Evolutionary conservation across 345 rosid genomes (phyloP), one percentile per base, ranked within the genome.

Genomic region (Pistacia vera): DNA sequence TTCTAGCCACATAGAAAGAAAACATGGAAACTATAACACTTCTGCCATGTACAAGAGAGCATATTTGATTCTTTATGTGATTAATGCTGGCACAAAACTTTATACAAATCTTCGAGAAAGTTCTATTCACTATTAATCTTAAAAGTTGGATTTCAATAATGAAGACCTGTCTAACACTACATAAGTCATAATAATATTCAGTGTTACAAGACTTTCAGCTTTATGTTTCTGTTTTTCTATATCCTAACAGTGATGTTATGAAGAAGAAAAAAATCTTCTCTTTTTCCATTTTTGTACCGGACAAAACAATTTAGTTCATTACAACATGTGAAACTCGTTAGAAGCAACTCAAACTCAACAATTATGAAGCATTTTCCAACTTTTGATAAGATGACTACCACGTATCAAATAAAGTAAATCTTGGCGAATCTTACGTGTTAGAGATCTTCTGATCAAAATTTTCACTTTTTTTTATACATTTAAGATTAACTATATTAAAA

Each of bases 151-250:
- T 30, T 30, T 67, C 0, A 10, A 22, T 5, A 25, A 46, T 22
- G 56, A 66, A 35, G 70, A 66, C 33, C 55, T 66, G n/a, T 66
- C 46, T 28, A 66, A 46, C 35, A 16, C 70, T 14, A 22, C 7
- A 66, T 4, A 48, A 66, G 51, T 48, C 70, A 52, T 11, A 46
- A 66, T 17, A 22, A 11, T 7, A 46, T 46, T 12, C 22, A 6
- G 35, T 11, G 7, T 12, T 33, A 44, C 11, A 66, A 10, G 38
- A 35, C 25, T 11, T 38, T 64, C 14, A 9, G 51, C 0, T 17
- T 64, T 64, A 18, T 11, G 22, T n/a, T 44, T 66, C n/a, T 67
- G 11, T 67, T n/a, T 67, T 67, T 48, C 49, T n/a, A 67, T 22
- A 48, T 67, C 14, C 36, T 22, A 25, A 11, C 14, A 13, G 71